Conservation (phyloP, 2,329 filamentous ascomycete species). For the Fusarium udum region DNA sequence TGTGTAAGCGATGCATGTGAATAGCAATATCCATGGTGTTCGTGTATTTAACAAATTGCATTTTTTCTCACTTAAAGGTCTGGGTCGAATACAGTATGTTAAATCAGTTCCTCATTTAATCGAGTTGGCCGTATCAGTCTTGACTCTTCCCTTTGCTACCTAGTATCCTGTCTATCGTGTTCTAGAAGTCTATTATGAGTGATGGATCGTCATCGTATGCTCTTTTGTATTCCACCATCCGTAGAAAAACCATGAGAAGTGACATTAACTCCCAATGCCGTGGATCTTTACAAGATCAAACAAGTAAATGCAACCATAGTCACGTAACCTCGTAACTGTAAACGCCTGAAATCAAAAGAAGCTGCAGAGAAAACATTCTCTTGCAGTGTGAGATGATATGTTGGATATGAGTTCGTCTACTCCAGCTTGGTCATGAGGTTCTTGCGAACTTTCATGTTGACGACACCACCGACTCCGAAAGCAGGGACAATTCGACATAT, state of each 20-base stretch:
- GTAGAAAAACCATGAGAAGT: conserved; percentile 6
- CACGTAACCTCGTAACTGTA: conserved; percentile 5
- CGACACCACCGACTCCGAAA: conserved; percentile 87
- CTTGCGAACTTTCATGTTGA: conserved; percentile 77
- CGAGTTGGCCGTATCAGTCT: neutral
- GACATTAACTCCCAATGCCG: conserved; percentile 2
- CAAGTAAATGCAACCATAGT: conserved; percentile 10
- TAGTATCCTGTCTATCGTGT: conserved; percentile 13
- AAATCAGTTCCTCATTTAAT: neutral
- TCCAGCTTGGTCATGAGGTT: conserved; percentile 71
- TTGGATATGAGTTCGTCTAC: conserved; percentile 21
- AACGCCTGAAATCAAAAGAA: conserved; percentile 15
- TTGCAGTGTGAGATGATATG: neutral
- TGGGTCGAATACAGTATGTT: neutral
- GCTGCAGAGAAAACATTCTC: neutral
- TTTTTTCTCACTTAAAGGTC: neutral
- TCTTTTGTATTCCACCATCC: conserved; percentile 7
- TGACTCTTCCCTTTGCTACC: neutral
- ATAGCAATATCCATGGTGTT: neutral
- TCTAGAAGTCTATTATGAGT: conserved; percentile 27
- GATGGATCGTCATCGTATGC: conserved; percentile 14
- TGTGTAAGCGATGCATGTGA: neutral
- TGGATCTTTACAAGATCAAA: conserved; percentile 9
- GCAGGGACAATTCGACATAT: conserved; percentile 89
- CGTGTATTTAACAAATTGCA: neutral